A percentile compares a stretch with the other conserved stretches of the same genome.
phyloP scores from a whole-genome alignment of 2,329 filamentous ascomycete genomes.

The Microdochium bolleyi region DNA sequence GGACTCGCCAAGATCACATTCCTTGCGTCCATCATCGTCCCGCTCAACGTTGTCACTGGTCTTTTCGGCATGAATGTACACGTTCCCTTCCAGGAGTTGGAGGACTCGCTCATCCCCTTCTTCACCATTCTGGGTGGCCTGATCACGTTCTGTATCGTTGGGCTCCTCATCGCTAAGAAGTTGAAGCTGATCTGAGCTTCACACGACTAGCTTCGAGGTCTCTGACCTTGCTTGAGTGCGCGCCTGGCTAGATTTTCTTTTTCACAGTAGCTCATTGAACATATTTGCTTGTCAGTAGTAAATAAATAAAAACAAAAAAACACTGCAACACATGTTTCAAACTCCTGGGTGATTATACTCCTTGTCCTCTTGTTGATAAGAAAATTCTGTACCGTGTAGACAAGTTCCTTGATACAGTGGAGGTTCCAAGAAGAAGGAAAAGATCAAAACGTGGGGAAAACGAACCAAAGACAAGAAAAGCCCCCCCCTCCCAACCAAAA shows the following conservation, averaged over 20 bases:
- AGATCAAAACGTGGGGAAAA: neutral
- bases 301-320: too few relatives aligned
- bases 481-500: too few relatives aligned
- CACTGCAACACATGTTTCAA: too few relatives aligned
- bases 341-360: too few relatives aligned
- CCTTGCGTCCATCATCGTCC: slow-evolving; percentile 89
- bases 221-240: too few relatives aligned
- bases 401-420: too few relatives aligned
- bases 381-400: too few relatives aligned
- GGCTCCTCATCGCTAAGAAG: slow-evolving; percentile 35
- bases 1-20: slow-evolving; percentile 93
- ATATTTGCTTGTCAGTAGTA: too few relatives aligned
- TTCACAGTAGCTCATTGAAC: too few relatives aligned
- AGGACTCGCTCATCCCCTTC: slow-evolving; percentile 43
- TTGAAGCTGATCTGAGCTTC: slow-evolving; percentile 33
- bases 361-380: too few relatives aligned
- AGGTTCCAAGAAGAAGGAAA: too few relatives aligned
- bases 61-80: slow-evolving; percentile 82
- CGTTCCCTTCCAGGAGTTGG: slow-evolving; percentile 56
- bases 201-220: neutral
- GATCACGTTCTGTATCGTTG: slow-evolving; percentile 40
- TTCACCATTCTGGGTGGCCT: slow-evolving; percentile 54
- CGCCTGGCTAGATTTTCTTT: too few relatives aligned
- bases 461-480: neutral
- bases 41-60: slow-evolving; percentile 85